Evolutionary conservation across 345 rosid species (phyloP), one percentile per base, ranked within the genome.

Genomic region (Eucalyptus tenuipes): DNA sequence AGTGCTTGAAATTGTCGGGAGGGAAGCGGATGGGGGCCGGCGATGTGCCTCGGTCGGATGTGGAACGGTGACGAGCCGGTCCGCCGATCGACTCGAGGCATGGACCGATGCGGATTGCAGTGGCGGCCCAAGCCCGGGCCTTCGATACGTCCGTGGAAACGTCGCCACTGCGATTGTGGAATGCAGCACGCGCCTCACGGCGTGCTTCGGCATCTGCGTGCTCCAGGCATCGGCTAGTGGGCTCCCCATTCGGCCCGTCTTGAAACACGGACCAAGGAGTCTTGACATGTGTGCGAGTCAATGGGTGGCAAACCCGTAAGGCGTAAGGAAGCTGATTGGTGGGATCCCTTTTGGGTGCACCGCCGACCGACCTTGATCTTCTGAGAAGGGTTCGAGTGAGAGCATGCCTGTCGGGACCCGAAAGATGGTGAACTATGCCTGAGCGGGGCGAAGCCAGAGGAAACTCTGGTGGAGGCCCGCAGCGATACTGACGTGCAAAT

Each of bases 241-340:
- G 90, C 90, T 88, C 88, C 91, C 92, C 91, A 90, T 91, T 91
- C 88, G 87, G 89, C 93, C 91, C 90, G 90, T 91, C 93, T 91
- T 92, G 93, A 92, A 92, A 92, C 93, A 91, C 90, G 93, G 92
- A 92, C 94, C 94, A 92, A 92, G 93, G 92, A 90, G 93, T 91
- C 90, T n/a, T 89, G 90, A 91, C 92, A 91, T 89, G 91, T 92
- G 93, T 92, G 89, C 90, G 91, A 91, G 92, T 92, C 92, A 88
- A 92, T 90, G 90, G 91, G 92, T 52, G 89, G 86, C 42, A 88
- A 88, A 79, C 87, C 79, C 79, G 22, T 66, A 66, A 31, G 79
- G 79, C 79, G 24, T 31, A 66, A 66, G 79, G 79, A 66, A 66
- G 22, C 20, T n/a, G n/a, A n/a, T n/a, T n/a, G n/a, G n/a, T n/a